These are phyloP conservation scores for Malbranchea cinnamomea DNA, from an alignment of 2,329 filamentous ascomycete genomes.

Conservation along the genomic window DNA sequence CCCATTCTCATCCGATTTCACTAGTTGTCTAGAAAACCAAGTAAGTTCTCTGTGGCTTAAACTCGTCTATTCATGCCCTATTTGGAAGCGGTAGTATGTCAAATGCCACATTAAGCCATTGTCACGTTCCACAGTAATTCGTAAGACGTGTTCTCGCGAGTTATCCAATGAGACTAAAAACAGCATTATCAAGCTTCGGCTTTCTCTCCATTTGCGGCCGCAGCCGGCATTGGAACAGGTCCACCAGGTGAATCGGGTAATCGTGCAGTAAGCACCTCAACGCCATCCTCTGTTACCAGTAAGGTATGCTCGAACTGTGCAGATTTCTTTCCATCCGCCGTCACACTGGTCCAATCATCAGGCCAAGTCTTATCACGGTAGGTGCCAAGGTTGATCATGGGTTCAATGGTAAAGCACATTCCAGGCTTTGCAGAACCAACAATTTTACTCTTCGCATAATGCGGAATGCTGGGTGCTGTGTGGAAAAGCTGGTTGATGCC, in stretches of 20 bases:
- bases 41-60: too few species aligned
- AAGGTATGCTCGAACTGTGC: conserved; percentile 92
- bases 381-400: conserved; percentile 89
- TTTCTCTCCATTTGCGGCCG: conserved; percentile 10
- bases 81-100: too few species aligned
- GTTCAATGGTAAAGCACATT: conserved; percentile 98
- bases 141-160: too few species aligned
- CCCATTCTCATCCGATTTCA: too few species aligned
- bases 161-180: background rate
- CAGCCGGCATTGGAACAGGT: conserved; percentile 43
- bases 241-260: conserved; percentile 61
- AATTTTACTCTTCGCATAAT: conserved; percentile 98
- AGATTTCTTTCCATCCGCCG: conserved; percentile 72
- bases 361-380: conserved; percentile 94
- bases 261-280: conserved; percentile 67
- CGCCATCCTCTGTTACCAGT: conserved; percentile 66
- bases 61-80: too few species aligned
- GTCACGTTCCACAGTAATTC: too few species aligned
- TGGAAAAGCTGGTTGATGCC: conserved; percentile 92
- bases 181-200: conserved; percentile 2
- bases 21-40: too few species aligned
- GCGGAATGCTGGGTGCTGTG: conserved; percentile 81
- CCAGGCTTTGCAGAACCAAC: conserved; percentile 86
- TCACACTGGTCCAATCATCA: conserved; percentile 96
- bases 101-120: too few species aligned